These are phyloP conservation scores for Lipomyces sp. DNA, from an alignment of 805 yeast species.

Conservation along the genomic window DNA sequence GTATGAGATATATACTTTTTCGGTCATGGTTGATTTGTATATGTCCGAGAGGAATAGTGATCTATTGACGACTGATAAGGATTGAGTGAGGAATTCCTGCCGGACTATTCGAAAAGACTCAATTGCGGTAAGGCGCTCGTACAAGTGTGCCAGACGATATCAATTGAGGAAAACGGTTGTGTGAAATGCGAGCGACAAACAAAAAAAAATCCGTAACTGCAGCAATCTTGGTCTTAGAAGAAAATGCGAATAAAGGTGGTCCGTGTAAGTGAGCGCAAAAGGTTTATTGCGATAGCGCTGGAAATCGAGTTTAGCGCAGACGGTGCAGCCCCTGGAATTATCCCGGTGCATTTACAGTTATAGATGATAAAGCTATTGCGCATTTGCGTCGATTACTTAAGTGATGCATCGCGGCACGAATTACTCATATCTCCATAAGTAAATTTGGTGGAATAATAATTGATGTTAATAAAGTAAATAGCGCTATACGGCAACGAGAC, in stretches of 20 bases:
- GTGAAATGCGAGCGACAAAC: background rate
- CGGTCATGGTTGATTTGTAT: conserved; percentile 20
- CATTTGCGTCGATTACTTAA: too few species aligned
- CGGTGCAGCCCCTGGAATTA: too few species aligned
- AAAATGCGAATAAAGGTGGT: background rate
- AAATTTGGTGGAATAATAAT: too few species aligned
- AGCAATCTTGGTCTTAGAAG: background rate
- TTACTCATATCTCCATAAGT: too few species aligned
- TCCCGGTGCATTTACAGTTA: too few species aligned
- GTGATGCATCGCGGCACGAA: too few species aligned
- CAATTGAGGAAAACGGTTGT: background rate
- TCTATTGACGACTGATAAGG: background rate
- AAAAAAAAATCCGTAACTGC: background rate
- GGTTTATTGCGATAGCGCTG: too few species aligned
- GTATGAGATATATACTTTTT: conserved; percentile 65
- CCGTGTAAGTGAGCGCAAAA: background rate
- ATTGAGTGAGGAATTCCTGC: background rate
- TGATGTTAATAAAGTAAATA: too few species aligned
- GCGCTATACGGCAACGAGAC: too few species aligned
- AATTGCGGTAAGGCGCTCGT: background rate
- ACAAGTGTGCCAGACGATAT: background rate
- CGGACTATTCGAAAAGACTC: background rate
- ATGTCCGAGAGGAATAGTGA: background rate
- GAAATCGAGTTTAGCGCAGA: too few species aligned
- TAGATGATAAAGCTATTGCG: too few species aligned